Base-by-base conservation (phyloP, 139 green algal species). In the Picochlorum sp. region DNA sequence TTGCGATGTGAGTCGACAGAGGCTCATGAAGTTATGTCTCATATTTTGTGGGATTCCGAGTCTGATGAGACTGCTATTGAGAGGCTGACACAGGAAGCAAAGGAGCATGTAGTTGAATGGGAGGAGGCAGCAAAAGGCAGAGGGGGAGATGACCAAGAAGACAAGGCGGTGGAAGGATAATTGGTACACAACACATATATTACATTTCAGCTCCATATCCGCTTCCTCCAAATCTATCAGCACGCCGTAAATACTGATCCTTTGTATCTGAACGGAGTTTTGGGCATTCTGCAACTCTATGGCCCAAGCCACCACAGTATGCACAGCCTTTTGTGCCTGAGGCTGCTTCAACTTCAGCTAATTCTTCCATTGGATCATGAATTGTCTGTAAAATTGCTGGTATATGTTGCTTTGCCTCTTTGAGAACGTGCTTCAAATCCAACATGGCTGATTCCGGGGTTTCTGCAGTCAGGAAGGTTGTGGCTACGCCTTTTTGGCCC, bases 381-480 rank as follows among this genome's bases (percentile, higher is more conserved):
- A 77, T 58, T 21, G 67, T 58, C 46, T 64, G 64, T 62, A 96
- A 82, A 59, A 96, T 88, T 32, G 91, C 87, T 1, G 94, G 94
- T 37, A 99, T 92, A 51, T 85, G 82, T 81, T 98, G 90, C 82
- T 95, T 92, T 46, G 92, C 88, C 66, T 97, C 91, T 62, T 86
- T 86, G 13, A 99, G 86, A 67, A 99, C 82, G 80, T 98, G 89
- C 81, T 98, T 98, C 16, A 99, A 73, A 71, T 99, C 93, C 59
- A 98, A 83, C 82, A 99, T 72, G 58, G 96, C 95, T 44, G 74
- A 85, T 76, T 98, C 94, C 30, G 54, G 74, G 54, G 95, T 78
- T 62, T 91, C 87, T 65, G 89, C 95, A 86, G 96, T 98, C 74
- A 99, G 89, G 73, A 98, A 97, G 11, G 94, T 97, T 24, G 94